Conservation (phyloP, 1,284 basidiomycete species). For the Ceratobasidium sp. region DNA sequence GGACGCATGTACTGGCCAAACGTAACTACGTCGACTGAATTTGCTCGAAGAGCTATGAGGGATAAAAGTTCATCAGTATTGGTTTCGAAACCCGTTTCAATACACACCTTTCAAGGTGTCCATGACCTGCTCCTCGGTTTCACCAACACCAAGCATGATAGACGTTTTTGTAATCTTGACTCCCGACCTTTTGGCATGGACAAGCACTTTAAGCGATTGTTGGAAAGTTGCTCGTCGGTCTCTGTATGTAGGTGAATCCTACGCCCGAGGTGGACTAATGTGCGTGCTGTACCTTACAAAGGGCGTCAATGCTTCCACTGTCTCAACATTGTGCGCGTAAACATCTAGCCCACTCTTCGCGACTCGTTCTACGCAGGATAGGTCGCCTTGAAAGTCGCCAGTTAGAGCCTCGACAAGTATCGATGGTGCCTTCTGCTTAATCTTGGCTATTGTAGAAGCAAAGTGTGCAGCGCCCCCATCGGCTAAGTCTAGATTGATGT, state of each 20-base stretch:
- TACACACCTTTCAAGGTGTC: conserved; percentile 84
- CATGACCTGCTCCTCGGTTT: conserved; percentile 86
- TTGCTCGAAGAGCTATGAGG: conserved; percentile 78
- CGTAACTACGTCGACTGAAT: conserved; percentile 95
- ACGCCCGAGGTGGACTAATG: neutral
- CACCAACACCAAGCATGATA: conserved; percentile 98
- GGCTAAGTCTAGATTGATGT: conserved; percentile 74
- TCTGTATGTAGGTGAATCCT: conserved; percentile 56
- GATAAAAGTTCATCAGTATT: conserved; percentile 19
- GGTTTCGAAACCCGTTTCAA: neutral
- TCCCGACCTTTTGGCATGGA: conserved; percentile 85
- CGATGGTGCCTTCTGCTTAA: conserved; percentile 97
- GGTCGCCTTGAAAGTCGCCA: conserved; percentile 90
- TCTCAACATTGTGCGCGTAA: conserved; percentile 98
- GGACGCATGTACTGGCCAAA: conserved; percentile 99
- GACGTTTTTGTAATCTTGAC: conserved; percentile 97
- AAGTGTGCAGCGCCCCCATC: conserved; percentile 97
- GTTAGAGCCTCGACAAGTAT: conserved; percentile 98
- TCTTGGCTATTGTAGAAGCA: conserved; percentile 93
- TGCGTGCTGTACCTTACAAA: conserved; percentile 70
- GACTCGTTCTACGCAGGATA: conserved; percentile 83
- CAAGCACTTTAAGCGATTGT: conserved; percentile 88
- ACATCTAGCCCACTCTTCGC: conserved; percentile 96
- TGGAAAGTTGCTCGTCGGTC: conserved; percentile 95
- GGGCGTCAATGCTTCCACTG: conserved; percentile 92